Evolutionary conservation across 352 stramenopile genomes (phyloP).

Genomic region (Peronosclerospora sorghi): DNA sequence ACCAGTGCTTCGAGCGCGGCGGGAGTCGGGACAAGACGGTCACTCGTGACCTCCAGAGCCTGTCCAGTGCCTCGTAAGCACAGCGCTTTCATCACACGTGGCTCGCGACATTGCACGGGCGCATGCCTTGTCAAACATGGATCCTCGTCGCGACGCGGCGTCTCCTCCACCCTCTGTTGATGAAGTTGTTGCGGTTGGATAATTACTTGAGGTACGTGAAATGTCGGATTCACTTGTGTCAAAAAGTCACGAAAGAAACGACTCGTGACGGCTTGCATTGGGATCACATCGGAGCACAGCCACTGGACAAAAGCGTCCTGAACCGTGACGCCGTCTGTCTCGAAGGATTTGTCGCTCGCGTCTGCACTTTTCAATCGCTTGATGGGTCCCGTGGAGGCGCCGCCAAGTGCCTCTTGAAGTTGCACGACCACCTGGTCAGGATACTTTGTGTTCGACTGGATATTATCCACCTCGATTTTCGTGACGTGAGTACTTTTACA

Average conservation of each 20-base stretch:
- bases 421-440: slow-evolving; percentile 9
- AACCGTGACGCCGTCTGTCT: background rate
- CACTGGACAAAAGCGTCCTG: slow-evolving; percentile 33
- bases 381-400: background rate
- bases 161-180: slow-evolving; percentile 8
- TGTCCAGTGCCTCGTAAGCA: slow-evolving; percentile 32
- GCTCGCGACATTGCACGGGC: slow-evolving; percentile 2
- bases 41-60: slow-evolving; percentile 17
- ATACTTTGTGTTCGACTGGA: slow-evolving; percentile 1
- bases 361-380: slow-evolving; percentile 11
- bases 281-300: slow-evolving; percentile 34
- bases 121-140: slow-evolving; percentile 10
- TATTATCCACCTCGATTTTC: slow-evolving; percentile 10
- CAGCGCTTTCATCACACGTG: slow-evolving; percentile 33
- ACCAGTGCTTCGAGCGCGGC: slow-evolving; percentile 36
- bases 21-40: slow-evolving; percentile 31
- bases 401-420: slow-evolving; percentile 14
- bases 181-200: slow-evolving; percentile 23
- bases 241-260: slow-evolving; percentile 29
- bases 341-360: background rate
- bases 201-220: slow-evolving; percentile 27
- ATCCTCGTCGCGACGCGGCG: slow-evolving; percentile 6
- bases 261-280: slow-evolving; percentile 30
- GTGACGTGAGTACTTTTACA: slow-evolving; percentile 5
- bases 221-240: slow-evolving; percentile 25